Evolutionary conservation across 805 yeast species (phyloP), one percentile per base, ranked within the genome.

Genomic region (Myxozyma sirexii): DNA sequence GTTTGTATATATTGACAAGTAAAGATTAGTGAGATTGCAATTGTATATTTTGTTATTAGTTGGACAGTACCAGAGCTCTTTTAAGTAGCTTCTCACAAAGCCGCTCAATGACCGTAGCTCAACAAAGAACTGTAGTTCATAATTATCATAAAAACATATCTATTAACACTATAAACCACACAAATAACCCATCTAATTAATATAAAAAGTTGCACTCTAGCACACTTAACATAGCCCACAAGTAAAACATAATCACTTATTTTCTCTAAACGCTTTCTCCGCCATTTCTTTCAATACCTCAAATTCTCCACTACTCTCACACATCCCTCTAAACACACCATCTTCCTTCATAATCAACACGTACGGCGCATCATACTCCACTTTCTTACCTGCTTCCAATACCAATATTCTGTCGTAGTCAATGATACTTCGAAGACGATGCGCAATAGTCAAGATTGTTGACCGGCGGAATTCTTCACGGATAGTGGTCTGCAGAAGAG

Each of bases 281-380:
- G 97, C 94, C 61, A 88, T 72, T 66, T 81, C 82, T 23, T 83
- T 77, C 69, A 93, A 80, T 1, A 84, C 79, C 47, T 90, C 96
- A 62, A 93, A 77, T 73, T 93, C 98, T 49, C 98, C 98, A 71
- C 96, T 87, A 74, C 90, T 89, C 38, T 56, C 49, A 27, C 56
- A 51, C 55, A 64, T 45, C 27, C 62, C 46, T 27, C 57, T 59
- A 39, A 62, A 64, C 15, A 53, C 50, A 1, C 92, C 85, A 7
- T 82, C 81, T 66, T 80, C 79, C 62, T 86, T 78, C 67, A 83
- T 79, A 70, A 76, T 85, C 57, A 86, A 71, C 0, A 67, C 70
- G 79, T 80, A 64, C 2, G 96, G 61, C 38, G 82, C 81, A 62
- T 86, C 96, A 64, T 80, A 87, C 72, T 90, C 94, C 44, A 80